These are phyloP conservation scores for Pisolithus albus DNA, from an alignment of 768 basidiomycete species.

Conservation along the genomic window DNA sequence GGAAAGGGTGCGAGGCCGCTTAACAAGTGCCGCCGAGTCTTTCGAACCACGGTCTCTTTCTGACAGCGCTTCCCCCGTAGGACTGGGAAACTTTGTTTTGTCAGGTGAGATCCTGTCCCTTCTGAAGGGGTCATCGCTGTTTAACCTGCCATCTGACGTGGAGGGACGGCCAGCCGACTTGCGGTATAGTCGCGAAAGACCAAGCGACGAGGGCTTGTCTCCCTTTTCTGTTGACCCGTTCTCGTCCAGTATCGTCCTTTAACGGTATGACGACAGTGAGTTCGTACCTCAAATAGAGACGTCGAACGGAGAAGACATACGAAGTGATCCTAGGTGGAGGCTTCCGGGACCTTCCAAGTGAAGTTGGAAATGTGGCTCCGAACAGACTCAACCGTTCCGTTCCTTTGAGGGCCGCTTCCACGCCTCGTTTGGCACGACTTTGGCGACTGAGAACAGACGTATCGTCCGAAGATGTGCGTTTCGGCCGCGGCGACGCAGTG, in stretches of 20 bases:
- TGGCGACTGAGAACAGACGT: constrained; percentile 24
- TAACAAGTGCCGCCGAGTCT: constrained; percentile 43
- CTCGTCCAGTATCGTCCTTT: constrained; percentile 28
- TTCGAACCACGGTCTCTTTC: constrained; percentile 18
- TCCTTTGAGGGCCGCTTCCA: constrained; percentile 39
- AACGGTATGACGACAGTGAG: not conserved
- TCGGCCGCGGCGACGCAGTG: constrained; percentile 16
- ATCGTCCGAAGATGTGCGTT: constrained; percentile 22
- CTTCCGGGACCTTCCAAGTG: constrained; percentile 66
- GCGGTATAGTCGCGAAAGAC: constrained; percentile 44
- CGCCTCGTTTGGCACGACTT: constrained; percentile 42
- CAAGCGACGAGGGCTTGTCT: constrained; percentile 29
- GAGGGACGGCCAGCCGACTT: constrained; percentile 38
- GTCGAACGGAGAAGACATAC: constrained; percentile 38
- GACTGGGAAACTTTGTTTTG: constrained; percentile 6
- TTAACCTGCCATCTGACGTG: constrained; percentile 31
- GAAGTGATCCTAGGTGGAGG: constrained; percentile 69
- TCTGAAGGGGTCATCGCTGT: constrained; percentile 20
- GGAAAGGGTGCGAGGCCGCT: constrained; percentile 38
- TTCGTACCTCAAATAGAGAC: not conserved
- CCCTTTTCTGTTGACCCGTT: constrained; percentile 37
- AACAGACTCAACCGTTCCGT: constrained; percentile 78
- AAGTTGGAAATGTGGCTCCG: constrained; percentile 53
- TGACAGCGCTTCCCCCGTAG: constrained; percentile 12
- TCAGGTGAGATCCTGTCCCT: constrained; percentile 20